These are phyloP conservation scores for Trametes versicolor DNA, from an alignment of 1,284 basidiomycete genomes.

Conservation along the genomic window DNA sequence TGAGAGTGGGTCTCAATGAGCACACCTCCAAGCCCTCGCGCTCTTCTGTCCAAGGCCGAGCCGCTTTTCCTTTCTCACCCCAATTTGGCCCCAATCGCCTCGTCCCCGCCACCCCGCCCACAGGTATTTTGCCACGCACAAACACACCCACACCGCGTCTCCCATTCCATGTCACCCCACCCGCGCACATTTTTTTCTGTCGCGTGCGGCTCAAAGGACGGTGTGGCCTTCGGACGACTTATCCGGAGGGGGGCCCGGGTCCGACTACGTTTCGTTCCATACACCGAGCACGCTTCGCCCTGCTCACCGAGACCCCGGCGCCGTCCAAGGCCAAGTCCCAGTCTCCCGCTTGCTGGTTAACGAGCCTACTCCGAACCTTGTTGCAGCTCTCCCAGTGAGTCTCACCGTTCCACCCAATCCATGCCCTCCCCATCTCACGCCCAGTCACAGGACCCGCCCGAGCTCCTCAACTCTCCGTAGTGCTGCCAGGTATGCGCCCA, in stretches of 20 bases:
- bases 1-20: constrained; percentile 37
- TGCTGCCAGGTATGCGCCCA: constrained; percentile 22
- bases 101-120: neutral
- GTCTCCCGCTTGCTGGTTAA: constrained; percentile 1
- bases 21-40: constrained; percentile 31
- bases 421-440: constrained; percentile 22
- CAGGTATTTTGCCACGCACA: neutral
- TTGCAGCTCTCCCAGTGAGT: constrained; percentile 9
- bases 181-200: constrained; percentile 13
- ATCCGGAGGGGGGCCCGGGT: constrained; percentile 26
- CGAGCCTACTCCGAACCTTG: constrained; percentile 3
- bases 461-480: constrained; percentile 5
- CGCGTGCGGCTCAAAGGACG: constrained; percentile 23
- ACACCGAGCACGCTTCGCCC: constrained; percentile 17
- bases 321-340: constrained; percentile 8
- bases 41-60: constrained; percentile 20
- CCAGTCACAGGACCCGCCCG: constrained; percentile 27
- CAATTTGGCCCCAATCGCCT: constrained; percentile 16
- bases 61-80: constrained; percentile 32
- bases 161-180: neutral
- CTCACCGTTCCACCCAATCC: constrained; percentile 12
- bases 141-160: neutral
- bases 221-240: constrained; percentile 18
- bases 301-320: neutral
- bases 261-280: constrained; percentile 22